Conservation (phyloP, 345 rosid species). For the Salix caprea region DNA sequence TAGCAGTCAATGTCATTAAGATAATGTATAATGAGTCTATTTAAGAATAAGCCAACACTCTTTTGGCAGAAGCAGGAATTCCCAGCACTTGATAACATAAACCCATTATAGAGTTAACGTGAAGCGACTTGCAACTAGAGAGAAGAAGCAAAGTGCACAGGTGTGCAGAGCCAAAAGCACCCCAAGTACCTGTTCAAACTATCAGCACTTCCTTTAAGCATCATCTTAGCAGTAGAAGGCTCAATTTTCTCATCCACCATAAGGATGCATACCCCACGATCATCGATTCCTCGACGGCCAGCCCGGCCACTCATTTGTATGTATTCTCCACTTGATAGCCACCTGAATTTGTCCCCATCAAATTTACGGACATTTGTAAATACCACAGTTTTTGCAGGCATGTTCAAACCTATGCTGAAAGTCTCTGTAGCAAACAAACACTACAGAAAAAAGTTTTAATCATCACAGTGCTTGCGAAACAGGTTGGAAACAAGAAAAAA, state of each 20-base stretch:
- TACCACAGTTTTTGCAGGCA: slow-evolving; percentile 99
- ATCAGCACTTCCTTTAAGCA: slow-evolving; percentile 97
- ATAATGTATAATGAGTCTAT: neutral
- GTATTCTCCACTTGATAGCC: slow-evolving; percentile 98
- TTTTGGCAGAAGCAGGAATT: neutral
- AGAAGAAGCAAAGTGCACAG: neutral
- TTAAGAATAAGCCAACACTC: neutral
- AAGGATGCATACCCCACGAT: slow-evolving; percentile 87
- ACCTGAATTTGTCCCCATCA: slow-evolving; percentile 97
- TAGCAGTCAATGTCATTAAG: neutral
- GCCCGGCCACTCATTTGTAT: slow-evolving; percentile 99
- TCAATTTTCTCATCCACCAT: slow-evolving; percentile 97
- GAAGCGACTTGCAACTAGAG: neutral
- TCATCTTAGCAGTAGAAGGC: slow-evolving; percentile 85
- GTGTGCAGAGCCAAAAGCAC: neutral
- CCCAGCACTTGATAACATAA: neutral
- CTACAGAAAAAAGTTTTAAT: slow-evolving; percentile 38
- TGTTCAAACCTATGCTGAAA: slow-evolving; percentile 95
- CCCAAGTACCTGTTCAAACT: slow-evolving; percentile 80
- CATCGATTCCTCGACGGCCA: slow-evolving; percentile 99
- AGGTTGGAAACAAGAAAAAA: neutral
- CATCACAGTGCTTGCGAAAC: slow-evolving; percentile 9
- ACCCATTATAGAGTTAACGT: neutral
- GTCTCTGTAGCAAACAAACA: slow-evolving; percentile 99
- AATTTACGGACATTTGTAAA: slow-evolving; percentile 97